Base-by-base conservation (phyloP, 345 rosid genomes). In the Rubroshorea leprosula region DNA sequence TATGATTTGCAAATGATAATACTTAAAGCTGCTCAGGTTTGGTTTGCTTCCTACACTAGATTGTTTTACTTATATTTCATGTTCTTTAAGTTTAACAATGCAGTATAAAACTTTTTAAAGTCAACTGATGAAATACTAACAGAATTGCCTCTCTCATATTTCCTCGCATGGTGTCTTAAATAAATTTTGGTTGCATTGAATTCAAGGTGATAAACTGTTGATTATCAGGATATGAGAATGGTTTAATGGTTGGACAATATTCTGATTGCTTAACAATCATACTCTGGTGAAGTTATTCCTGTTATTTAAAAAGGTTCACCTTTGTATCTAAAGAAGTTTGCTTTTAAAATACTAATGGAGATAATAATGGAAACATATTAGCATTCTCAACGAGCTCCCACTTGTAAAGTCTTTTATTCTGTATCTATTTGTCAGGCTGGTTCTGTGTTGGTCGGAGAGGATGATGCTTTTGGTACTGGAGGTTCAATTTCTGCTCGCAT, bases 21-120 rank as follows among this genome's bases (percentile, higher is more conserved):
- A 68, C 96, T 89, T 62, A 89, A 82, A 85, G 92, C 97, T 75
- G 79, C 84, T 47, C 97, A 89, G 99, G 99, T 93, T 65, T 69
- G 66, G 73, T 68, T 68, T 69, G 56, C 63, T 60, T 58, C 65
- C 67, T 65, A 16, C 45, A 31, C 49, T 64, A 26, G 14, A 41
- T 55, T 47, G 24, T 21, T 27, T 14, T 16, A 29, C 35, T 55
- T 8, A 51, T 52, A 14, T 17, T 61, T 62, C 29, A 44, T 24
- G 22, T 61, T 62, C n/a, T 44, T 19, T 53, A 19, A 13, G 20
- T 54, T 21, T 20, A 19, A 19, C 44, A 35, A 48, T 29, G 52
- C 52, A 19, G 21, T 16, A 20, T 16, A 26, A 43, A 62, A 20
- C 7, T 50, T 44, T 62, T 54, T 25, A 14, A 44, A 25, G 27